These are phyloP conservation scores for Geotrichum reessii DNA, from an alignment of 1,139 yeast genomes.

Conservation along the genomic window DNA sequence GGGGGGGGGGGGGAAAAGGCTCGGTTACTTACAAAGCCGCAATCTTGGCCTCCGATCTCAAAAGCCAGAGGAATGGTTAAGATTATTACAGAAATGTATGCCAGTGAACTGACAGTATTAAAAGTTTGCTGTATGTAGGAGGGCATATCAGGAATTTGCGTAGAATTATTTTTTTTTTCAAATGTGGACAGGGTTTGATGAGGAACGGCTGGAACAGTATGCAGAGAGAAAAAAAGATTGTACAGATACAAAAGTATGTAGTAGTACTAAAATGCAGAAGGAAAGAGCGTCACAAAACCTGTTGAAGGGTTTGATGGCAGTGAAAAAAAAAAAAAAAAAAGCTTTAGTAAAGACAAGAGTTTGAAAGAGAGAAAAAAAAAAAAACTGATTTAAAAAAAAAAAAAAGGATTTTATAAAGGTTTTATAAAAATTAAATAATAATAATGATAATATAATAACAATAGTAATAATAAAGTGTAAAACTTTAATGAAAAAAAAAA, in stretches of 20 bases:
- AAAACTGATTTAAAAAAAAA: neutral
- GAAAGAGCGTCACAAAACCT: neutral
- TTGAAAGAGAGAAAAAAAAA: neutral
- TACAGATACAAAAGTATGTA: neutral
- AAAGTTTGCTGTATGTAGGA: neutral
- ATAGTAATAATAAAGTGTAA: neutral
- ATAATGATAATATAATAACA: neutral
- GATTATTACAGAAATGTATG: conserved; percentile 55
- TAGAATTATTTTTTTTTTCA: neutral
- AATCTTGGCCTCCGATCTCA: conserved; percentile 84
- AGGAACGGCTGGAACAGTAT: neutral
- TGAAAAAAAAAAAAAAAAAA: neutral
- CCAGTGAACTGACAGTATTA: conserved; percentile 22
- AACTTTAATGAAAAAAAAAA: neutral
- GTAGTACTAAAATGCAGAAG: neutral
- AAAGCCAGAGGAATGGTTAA: conserved; percentile 91
- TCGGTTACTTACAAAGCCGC: conserved; percentile 59
- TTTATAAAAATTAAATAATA: neutral
- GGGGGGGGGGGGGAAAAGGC: too few relatives aligned
- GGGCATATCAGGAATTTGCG: neutral
- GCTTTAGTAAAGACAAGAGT: neutral
- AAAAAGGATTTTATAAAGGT: neutral
- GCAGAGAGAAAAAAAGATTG: neutral
- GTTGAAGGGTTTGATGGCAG: neutral
- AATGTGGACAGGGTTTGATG: neutral